Base-by-base conservation (phyloP, 345 rosid species). In the Lepidium didymum region DNA sequence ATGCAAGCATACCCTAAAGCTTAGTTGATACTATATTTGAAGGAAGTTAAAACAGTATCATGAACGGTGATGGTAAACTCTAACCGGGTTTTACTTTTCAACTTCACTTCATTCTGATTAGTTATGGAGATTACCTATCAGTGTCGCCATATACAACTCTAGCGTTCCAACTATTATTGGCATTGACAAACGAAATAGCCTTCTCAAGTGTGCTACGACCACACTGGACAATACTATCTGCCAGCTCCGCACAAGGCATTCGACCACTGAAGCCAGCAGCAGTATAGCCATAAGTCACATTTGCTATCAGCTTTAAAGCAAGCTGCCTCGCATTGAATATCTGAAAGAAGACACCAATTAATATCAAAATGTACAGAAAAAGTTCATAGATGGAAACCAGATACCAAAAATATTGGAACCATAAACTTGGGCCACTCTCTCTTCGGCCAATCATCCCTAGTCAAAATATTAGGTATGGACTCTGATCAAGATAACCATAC, bases 231-330 rank as follows among this genome's bases (percentile, higher is more conserved):
- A 93, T 93, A 65, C 98, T 93, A 75, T 93, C 98, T 45, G 98
- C 97, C 86, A 93, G 87, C 86, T 93, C 97, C 31, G 97, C 96
- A 87, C 97, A 93, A 40, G 98, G 98, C 98, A 93, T 93, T 67
- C 97, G 97, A 50, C 97, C 98, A 74, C 98, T 93, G 79, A 93
- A 93, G 67, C 98, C 98, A 80, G 97, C 97, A 75, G 98, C 98
- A 33, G 98, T 87, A 73, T 90, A 93, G 58, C 98, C 98, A 77
- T 93, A 93, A 1, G 98, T 93, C 62, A 93, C 98, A 74, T 93
- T 93, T 70, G 98, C 91, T 76, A 93, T 90, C 74, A 93, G 86
- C 89, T 93, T 93, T 75, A 93, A 75, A 78, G 98, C 98, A 78
- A 93, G 98, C 79, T 93, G 98, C 57, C 98, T 87, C 45, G 98